Evolutionary conservation across 2,329 filamentous ascomycete species (phyloP).

Genomic region (Teratosphaeria nubilosa): DNA sequence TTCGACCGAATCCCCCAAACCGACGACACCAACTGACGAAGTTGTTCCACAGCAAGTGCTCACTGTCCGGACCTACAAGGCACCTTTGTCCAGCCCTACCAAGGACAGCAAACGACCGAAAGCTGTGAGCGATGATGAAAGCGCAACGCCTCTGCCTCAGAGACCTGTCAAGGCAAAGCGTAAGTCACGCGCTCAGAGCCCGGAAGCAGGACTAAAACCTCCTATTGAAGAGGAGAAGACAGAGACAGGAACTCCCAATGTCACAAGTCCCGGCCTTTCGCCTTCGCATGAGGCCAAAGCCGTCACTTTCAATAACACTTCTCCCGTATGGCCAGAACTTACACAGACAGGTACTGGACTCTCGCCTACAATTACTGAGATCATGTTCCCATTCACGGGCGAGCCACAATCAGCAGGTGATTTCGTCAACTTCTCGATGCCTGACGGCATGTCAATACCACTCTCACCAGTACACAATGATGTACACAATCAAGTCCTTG

Average conservation of each 20-base stretch:
- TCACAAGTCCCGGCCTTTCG: neutral
- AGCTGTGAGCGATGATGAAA: constrained; percentile 2
- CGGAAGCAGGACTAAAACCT: neutral
- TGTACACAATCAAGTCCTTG: constrained; percentile 2
- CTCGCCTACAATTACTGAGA: constrained; percentile 23
- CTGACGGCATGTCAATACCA: constrained; percentile 16
- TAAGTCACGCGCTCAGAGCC: neutral
- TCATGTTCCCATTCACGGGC: constrained; percentile 13
- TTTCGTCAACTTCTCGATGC: constrained; percentile 19
- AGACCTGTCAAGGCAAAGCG: constrained; percentile 9
- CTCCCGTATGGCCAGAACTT: neutral
- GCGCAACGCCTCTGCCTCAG: constrained; percentile 1
- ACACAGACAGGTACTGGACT: constrained; percentile 1
- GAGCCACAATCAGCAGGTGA: constrained; percentile 9
- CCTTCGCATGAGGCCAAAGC: neutral
- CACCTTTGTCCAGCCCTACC: neutral
- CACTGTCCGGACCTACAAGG: neutral
- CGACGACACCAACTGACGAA: constrained; percentile 7
- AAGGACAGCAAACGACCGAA: constrained; percentile 9
- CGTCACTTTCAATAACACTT: neutral
- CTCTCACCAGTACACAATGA: constrained; percentile 7
- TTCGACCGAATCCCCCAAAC: constrained; percentile 10
- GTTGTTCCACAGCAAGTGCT: constrained; percentile 3
- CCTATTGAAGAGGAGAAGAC: neutral
- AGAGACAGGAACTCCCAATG: neutral